Evolutionary conservation across 495 filamentous ascomycete species (phyloP).

Genomic region (Lasiosphaeria ovina): DNA sequence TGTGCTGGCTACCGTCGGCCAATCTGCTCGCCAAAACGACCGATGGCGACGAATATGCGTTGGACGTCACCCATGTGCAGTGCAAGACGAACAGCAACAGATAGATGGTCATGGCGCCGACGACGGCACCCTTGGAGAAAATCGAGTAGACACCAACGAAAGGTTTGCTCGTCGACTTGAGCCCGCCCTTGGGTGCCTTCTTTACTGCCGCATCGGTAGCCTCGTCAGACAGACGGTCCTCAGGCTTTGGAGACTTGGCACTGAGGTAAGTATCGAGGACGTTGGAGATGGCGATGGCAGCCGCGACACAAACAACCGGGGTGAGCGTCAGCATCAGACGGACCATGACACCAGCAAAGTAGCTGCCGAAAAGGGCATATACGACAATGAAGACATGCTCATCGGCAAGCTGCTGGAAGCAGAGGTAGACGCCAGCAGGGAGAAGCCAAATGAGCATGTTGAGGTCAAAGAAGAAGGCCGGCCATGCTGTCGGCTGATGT

Average conservation of each 20-base stretch:
- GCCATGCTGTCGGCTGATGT: conserved; percentile 99
- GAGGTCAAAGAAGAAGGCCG: conserved; percentile 98
- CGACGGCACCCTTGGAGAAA: conserved; percentile 72
- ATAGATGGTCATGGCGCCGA: conserved; percentile 70
- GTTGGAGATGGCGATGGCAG: conserved; percentile 83
- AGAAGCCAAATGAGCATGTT: conserved; percentile 99
- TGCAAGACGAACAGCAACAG: conserved; percentile 92
- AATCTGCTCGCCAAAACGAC: conserved; percentile 90
- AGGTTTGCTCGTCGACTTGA: conserved; percentile 70
- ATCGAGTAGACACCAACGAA: conserved; percentile 79
- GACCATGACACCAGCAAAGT: conserved; percentile 99
- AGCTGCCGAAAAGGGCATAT: conserved; percentile 90
- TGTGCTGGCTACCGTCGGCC: conserved; percentile 94
- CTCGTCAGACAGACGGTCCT: conserved; percentile 51
- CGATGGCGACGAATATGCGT: conserved; percentile 96
- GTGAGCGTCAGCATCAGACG: conserved; percentile 97
- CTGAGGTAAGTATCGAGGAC: conserved; percentile 85
- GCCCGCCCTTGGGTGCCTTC: conserved; percentile 51
- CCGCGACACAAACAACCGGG: conserved; percentile 92
- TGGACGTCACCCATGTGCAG: conserved; percentile 99
- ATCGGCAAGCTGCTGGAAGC: conserved; percentile 88
- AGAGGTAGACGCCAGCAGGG: conserved; percentile 97
- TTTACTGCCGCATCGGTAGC: conserved; percentile 42
- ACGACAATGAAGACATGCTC: conserved; percentile 99
- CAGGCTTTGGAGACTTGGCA: conserved; percentile 52